Base-by-base conservation (phyloP, 176 grass and related monocot species). In the Ensete glaucum region DNA sequence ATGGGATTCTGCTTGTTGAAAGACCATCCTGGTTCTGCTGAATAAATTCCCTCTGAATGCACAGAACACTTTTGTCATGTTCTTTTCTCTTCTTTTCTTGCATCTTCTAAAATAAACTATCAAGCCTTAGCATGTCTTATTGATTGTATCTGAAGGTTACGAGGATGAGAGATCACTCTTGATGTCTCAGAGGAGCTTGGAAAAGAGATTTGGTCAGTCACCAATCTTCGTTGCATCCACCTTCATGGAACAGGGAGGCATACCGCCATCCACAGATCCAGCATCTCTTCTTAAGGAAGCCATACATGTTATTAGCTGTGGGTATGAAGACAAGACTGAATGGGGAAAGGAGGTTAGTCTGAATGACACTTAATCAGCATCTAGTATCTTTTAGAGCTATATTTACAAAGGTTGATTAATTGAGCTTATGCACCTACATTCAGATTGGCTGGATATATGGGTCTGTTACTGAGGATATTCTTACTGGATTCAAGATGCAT, bases 121-220 rank as follows among this genome's bases (percentile, higher is more conserved):
- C 15, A 21, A 43, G 13, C 9, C 49, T 27, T 12, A 21, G 11
- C 21, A 43, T 50, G 17, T 50, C 9, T 50, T 23, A 12, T 25
- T 16, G 24, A 6, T 52, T 27, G 57, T 21, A 25, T 51, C 49
- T 77, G 50, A 23, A 98, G 94, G 90, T 78, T 98, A 98, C 55
- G 90, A 98, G 53, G 94, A 98, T 80, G 94, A 98, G 87, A 90
- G 88, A 78, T 83, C 94, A 25, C 73, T 93, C 82, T 90, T 98
- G 23, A 98, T 98, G 90, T 98, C 94, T 60, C 90, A 93, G 63
- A 98, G 87, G 84, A 93, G 74, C 78, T 84, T 98, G 78, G 94
- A 98, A 80, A 98, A 98, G 65, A 90, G 94, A 48, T 98, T 96
- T 76, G 90, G 86, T 21, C 84, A 76, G 29, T 92, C 84, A 14